Conservation (phyloP, 495 filamentous ascomycete species). For the Penicillium paradoxum region DNA sequence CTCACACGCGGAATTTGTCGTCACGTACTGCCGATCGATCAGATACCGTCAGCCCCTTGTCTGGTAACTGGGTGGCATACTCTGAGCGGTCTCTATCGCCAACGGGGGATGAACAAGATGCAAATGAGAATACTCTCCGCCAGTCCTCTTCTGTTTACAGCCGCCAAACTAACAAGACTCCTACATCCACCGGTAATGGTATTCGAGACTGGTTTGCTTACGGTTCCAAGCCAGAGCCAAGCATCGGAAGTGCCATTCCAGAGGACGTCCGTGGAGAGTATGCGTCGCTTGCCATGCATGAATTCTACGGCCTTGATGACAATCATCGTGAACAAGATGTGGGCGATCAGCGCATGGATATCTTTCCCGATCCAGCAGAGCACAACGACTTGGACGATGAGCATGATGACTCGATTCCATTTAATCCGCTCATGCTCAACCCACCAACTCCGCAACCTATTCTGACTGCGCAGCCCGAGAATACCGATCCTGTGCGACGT, state of each 20-base stretch:
- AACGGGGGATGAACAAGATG: conserved; percentile 16
- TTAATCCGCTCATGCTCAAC: conserved; percentile 50
- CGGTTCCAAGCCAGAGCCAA: conserved; percentile 30
- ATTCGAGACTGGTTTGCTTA: conserved; percentile 38
- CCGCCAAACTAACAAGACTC: conserved; percentile 35
- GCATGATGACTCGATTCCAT: conserved; percentile 21
- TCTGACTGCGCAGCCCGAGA: conserved; percentile 16
- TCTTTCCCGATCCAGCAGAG: conserved; percentile 46
- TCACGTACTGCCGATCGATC: conserved; percentile 29
- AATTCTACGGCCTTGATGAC: conserved; percentile 36
- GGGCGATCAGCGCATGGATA: conserved; percentile 36
- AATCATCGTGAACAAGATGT: conserved; percentile 35
- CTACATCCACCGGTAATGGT: conserved; percentile 26
- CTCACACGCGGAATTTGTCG: conserved; percentile 17
- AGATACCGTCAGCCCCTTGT: conserved; percentile 37
- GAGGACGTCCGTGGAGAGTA: conserved; percentile 41
- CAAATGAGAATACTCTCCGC: conserved; percentile 33
- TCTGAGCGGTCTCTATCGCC: conserved; percentile 51
- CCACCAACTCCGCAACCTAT: conserved; percentile 47
- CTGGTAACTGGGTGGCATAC: conserved; percentile 59
- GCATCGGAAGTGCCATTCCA: conserved; percentile 27
- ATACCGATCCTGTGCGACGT: conserved; percentile 24
- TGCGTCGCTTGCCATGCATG: conserved; percentile 35
- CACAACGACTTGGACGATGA: conserved; percentile 39
- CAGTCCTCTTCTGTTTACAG: conserved; percentile 44